Percentiles rank a stretch among this genome's conserved stretches.
Conservation (phyloP, 2,329 filamentous ascomycete genomes). For the Hypocrella siamensis region DNA sequence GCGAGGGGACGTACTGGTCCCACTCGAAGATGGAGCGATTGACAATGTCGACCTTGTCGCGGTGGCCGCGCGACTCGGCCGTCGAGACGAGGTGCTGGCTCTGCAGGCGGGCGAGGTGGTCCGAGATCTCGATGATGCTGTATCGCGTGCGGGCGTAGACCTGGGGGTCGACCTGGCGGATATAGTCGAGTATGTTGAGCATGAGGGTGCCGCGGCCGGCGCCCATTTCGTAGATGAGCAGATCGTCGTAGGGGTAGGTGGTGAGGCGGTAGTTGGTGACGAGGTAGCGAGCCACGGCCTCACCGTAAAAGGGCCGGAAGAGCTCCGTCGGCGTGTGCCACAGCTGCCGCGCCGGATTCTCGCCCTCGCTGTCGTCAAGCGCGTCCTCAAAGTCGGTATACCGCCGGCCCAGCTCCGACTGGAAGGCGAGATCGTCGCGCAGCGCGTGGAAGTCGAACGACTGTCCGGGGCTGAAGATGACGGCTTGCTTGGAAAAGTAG, state of each 20-base stretch:
- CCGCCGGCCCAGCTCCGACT: conserved; percentile 56
- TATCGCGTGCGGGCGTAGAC: conserved; percentile 90
- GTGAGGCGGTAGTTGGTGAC: conserved; percentile 92
- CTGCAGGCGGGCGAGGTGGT: conserved; percentile 65
- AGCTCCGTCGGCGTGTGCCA: conserved; percentile 99
- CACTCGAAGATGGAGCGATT: conserved; percentile 94
- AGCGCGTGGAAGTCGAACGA: conserved; percentile 79
- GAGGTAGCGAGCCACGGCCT: conserved; percentile 91
- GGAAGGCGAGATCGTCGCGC: conserved; percentile 74
- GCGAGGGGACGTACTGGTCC: conserved; percentile 71
- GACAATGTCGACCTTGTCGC: conserved; percentile 80
- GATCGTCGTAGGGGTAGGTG: conserved; percentile 86
- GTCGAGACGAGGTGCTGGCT: conserved; percentile 50
- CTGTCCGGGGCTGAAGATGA: conserved; percentile 85
- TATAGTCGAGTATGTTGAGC: conserved; percentile 95
- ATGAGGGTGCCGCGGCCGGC: conserved; percentile 95
- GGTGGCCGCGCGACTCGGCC: conserved; percentile 58
- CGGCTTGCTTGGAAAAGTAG: conserved; percentile 91
- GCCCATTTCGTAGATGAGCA: conserved; percentile 98
- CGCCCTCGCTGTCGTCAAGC: conserved; percentile 54
- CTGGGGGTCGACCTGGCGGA: conserved; percentile 73
- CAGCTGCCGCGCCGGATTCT: conserved; percentile 65
- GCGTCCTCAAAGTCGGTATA: conserved; percentile 85
- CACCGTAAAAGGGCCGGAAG: conserved; percentile 91
- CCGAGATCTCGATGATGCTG: conserved; percentile 91